Conservation (phyloP, 2,329 filamentous ascomycete genomes). For the Tolypocladium paradoxum region DNA sequence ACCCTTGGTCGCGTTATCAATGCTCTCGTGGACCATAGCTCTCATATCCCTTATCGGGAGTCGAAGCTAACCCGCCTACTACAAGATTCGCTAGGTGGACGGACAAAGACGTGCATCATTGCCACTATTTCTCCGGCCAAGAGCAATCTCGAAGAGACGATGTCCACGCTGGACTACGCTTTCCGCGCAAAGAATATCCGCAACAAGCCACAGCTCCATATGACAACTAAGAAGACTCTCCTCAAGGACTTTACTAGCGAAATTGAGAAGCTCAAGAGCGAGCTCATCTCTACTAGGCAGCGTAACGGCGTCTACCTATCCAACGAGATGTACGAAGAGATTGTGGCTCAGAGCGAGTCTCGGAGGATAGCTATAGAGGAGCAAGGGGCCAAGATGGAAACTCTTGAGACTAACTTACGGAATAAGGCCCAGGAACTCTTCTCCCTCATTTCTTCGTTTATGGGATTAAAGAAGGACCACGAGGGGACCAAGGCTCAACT, state of each 20-base stretch:
- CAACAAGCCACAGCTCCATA: slow-evolving; percentile 94
- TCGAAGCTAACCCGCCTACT: slow-evolving; percentile 90
- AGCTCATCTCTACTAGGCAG: slow-evolving; percentile 84
- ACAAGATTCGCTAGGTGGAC: slow-evolving; percentile 90
- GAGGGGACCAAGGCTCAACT: slow-evolving; percentile 63
- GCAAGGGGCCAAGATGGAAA: slow-evolving; percentile 83
- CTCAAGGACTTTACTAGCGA: slow-evolving; percentile 82
- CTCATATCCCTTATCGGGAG: slow-evolving; percentile 85
- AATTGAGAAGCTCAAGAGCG: slow-evolving; percentile 88
- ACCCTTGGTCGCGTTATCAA: slow-evolving; percentile 96
- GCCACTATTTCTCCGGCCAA: slow-evolving; percentile 91
- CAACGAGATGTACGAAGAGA: slow-evolving; percentile 82
- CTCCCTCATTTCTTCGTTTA: slow-evolving; percentile 74
- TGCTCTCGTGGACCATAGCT: slow-evolving; percentile 78
- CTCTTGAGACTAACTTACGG: slow-evolving; percentile 78
- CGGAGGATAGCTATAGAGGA: slow-evolving; percentile 85
- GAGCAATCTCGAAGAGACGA: slow-evolving; percentile 93
- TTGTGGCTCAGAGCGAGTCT: slow-evolving; percentile 86
- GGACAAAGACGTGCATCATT: slow-evolving; percentile 97
- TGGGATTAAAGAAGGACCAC: slow-evolving; percentile 79
- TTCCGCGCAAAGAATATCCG: slow-evolving; percentile 99
- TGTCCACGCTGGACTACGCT: slow-evolving; percentile 94
- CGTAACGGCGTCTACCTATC: slow-evolving; percentile 92
- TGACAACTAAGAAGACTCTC: slow-evolving; percentile 78
- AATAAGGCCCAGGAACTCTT: slow-evolving; percentile 94